A percentile compares a stretch with the other conserved stretches of the same genome.
These are phyloP conservation scores for Ophiostoma novo-ulmi DNA, from an alignment of 2,329 filamentous ascomycete species.

Conservation along the genomic window DNA sequence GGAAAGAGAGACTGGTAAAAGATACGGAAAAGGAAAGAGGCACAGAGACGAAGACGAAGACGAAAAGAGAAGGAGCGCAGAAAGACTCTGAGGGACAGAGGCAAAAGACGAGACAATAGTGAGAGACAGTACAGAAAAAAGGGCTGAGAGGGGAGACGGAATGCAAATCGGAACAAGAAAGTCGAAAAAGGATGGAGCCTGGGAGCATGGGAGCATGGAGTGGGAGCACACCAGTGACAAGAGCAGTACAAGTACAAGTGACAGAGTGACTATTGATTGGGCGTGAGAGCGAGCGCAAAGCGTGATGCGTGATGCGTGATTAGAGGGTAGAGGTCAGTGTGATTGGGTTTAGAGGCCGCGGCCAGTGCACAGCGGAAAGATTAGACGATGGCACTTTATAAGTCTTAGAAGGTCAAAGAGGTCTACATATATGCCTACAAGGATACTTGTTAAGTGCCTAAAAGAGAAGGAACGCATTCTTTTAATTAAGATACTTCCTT, in stretches of 20 bases:
- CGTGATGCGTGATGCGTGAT: neutral
- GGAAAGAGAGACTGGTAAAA: neutral
- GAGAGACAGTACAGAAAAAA: neutral
- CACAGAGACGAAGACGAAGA: neutral
- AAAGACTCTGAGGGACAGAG: neutral
- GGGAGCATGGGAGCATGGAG: no score
- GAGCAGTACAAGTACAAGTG: neutral
- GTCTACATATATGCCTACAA: no score
- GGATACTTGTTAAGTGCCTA: neutral
- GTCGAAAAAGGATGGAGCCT: slow-evolving; percentile 7
- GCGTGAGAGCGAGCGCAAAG: neutral
- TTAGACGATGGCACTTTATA: neutral
- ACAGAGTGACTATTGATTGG: neutral
- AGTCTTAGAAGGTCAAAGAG: no score
- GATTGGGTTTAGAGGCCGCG: neutral
- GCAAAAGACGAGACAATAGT: neutral
- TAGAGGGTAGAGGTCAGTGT: neutral
- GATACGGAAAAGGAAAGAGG: neutral
- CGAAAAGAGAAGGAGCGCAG: neutral
- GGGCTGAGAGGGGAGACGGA: neutral
- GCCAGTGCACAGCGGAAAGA: neutral
- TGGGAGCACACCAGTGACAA: neutral
- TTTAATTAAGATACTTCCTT: neutral
- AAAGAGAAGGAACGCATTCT: neutral
- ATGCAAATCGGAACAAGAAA: neutral